These are phyloP conservation scores for Rhodamnia argentea DNA, from an alignment of 345 rosid genomes.

Conservation along the genomic window DNA sequence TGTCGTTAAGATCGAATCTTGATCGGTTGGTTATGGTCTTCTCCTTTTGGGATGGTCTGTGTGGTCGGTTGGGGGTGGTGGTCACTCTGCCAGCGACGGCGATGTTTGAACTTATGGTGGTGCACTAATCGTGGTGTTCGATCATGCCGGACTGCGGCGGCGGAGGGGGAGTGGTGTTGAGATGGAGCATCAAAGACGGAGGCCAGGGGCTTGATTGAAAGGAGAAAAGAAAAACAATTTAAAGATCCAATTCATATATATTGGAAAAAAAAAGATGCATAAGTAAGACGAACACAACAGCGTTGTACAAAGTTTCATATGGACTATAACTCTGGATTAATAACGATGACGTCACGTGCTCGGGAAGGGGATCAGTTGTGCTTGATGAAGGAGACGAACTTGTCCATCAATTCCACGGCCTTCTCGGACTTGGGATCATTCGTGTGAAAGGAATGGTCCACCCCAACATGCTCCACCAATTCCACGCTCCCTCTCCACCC, in stretches of 20 bases:
- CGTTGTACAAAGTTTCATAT: background rate
- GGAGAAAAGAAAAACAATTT: background rate
- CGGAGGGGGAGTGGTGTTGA: background rate
- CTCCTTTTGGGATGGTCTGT: background rate
- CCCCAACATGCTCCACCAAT: conserved; percentile 5
- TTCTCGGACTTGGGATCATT: background rate
- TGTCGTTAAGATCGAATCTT: background rate
- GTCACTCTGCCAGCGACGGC: background rate
- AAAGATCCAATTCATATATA: background rate
- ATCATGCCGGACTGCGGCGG: accelerated
- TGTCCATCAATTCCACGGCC: conserved; percentile 5
- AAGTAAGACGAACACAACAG: background rate
- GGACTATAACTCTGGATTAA: background rate
- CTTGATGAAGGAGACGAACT: conserved; percentile 10
- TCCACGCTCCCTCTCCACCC: conserved; percentile 6
- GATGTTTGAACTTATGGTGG: background rate
- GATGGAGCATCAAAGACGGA: background rate
- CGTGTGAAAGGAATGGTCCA: conserved; percentile 1
- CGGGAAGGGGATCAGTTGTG: background rate
- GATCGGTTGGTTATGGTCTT: background rate
- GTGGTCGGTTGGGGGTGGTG: background rate
- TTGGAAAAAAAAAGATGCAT: background rate
- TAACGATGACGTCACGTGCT: background rate
- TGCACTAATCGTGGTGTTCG: background rate
- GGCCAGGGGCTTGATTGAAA: background rate